Conservation (phyloP, 1,284 basidiomycete genomes). For the Pseudozyma sp. region DNA sequence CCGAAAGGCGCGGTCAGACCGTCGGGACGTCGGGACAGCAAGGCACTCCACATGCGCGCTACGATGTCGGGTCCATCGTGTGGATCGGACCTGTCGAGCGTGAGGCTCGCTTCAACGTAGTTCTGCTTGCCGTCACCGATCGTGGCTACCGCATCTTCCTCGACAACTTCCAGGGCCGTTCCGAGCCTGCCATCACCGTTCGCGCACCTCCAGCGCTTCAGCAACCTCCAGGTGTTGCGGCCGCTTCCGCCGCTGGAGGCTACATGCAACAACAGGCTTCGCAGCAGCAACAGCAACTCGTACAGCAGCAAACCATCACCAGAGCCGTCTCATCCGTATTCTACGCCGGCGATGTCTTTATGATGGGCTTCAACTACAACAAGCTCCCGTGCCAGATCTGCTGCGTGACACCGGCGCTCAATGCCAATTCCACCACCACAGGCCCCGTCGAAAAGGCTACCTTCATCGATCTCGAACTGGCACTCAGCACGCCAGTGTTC, state of each 20-base stretch:
- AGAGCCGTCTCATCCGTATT: constrained; percentile 50
- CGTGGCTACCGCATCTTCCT: constrained; percentile 66
- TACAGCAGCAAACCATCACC: constrained; percentile 28
- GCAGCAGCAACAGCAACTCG: constrained; percentile 16
- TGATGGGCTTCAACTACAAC: constrained; percentile 58
- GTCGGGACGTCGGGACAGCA: constrained; percentile 62
- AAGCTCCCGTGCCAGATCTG: constrained; percentile 41
- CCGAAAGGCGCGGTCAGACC: constrained; percentile 57
- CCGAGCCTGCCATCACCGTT: constrained; percentile 47
- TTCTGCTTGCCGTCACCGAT: constrained; percentile 65
- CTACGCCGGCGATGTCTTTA: constrained; percentile 48
- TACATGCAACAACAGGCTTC: constrained; percentile 15
- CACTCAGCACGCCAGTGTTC: constrained; percentile 54
- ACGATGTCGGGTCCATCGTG: constrained; percentile 57
- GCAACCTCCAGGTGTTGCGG: constrained; percentile 41
- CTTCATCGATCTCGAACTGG: constrained; percentile 48
- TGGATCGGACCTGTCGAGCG: constrained; percentile 58
- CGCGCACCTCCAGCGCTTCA: constrained; percentile 47
- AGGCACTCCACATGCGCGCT: constrained; percentile 59
- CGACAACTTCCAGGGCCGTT: constrained; percentile 60
- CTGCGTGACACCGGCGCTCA: constrained; percentile 46
- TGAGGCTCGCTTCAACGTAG: constrained; percentile 48
- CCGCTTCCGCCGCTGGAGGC: constrained; percentile 8
- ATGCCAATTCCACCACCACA: constrained; percentile 30
- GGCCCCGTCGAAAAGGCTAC: constrained; percentile 51